A percentile compares a stretch with the other conserved stretches of the same genome.
Evolutionary conservation across 1,284 basidiomycete genomes (phyloP).

Genomic region (Wallemia mellicola): DNA sequence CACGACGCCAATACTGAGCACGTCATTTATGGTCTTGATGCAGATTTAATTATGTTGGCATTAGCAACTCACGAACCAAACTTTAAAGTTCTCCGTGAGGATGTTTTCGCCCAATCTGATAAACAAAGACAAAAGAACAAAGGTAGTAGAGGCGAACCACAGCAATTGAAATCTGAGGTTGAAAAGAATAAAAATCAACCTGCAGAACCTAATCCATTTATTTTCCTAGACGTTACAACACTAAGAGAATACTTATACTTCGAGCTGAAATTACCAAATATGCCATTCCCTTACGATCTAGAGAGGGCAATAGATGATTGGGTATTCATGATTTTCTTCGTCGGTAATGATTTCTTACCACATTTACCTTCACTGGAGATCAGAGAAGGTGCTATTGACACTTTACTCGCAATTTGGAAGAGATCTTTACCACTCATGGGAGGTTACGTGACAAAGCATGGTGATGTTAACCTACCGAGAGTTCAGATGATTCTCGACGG

Average conservation of each 20-base stretch:
- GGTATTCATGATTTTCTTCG: slow-evolving; percentile 98
- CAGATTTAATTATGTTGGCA: slow-evolving; percentile 95
- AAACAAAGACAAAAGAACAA: slow-evolving; percentile 29
- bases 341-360: slow-evolving; percentile 97
- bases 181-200: slow-evolving; percentile 31
- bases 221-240: slow-evolving; percentile 87
- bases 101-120: slow-evolving; percentile 54
- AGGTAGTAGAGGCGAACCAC: slow-evolving; percentile 33
- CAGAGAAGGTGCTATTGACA: slow-evolving; percentile 94
- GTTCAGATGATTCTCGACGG: slow-evolving; percentile 87
- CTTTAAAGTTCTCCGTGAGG: slow-evolving; percentile 89
- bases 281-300: slow-evolving; percentile 67
- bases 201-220: slow-evolving; percentile 80
- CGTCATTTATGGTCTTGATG: slow-evolving; percentile 94
- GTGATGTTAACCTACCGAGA: slow-evolving; percentile 52
- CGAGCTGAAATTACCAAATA: slow-evolving; percentile 53
- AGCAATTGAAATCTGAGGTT: slow-evolving; percentile 23
- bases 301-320: slow-evolving; percentile 98
- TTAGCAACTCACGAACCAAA: slow-evolving; percentile 93
- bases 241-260: slow-evolving; percentile 91
- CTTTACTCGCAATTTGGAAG: slow-evolving; percentile 82
- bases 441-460: slow-evolving; percentile 83
- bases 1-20: slow-evolving; percentile 88
- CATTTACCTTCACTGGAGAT: slow-evolving; percentile 96
- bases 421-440: slow-evolving; percentile 75